phyloP scores from a whole-genome alignment of 2,329 filamentous ascomycete species.

The Teratosphaeria pseudoeucalypti region DNA sequence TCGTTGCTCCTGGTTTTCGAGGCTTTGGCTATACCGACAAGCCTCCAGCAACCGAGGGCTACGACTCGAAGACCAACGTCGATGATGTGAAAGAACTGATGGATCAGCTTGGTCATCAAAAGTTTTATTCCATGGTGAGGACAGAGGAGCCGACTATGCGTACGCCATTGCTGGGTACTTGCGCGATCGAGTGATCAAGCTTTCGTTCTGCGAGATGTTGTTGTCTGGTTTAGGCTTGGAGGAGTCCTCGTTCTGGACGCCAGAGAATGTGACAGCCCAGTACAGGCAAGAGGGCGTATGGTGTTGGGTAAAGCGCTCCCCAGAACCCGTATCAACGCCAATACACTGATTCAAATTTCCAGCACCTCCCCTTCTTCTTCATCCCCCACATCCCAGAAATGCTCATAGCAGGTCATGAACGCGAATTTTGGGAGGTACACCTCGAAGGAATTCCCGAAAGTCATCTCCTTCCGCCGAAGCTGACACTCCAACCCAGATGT shows the following conservation, averaged over 20 bases:
- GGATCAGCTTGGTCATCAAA: constrained; percentile 24
- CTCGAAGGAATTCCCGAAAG: neutral
- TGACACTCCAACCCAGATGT: constrained; percentile 14
- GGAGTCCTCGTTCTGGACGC: constrained; percentile 23
- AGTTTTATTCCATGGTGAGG: constrained; percentile 28
- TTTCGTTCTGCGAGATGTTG: constrained; percentile 27
- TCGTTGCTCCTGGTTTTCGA: constrained; percentile 28
- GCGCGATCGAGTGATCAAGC: constrained; percentile 22
- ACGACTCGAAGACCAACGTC: constrained; percentile 28
- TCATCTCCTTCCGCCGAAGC: neutral
- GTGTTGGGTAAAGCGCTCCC: constrained; percentile 19
- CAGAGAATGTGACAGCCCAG: constrained; percentile 23
- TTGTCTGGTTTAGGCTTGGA: constrained; percentile 23
- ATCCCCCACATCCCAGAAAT: constrained; percentile 31
- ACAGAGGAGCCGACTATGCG: constrained; percentile 27
- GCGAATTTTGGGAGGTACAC: constrained; percentile 26
- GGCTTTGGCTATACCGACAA: constrained; percentile 33
- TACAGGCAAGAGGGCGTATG: constrained; percentile 25
- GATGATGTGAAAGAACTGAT: constrained; percentile 27
- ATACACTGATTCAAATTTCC: neutral
- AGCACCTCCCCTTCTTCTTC: constrained; percentile 27
- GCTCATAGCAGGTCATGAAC: constrained; percentile 19
- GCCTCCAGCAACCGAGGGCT: constrained; percentile 28
- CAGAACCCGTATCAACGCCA: neutral
- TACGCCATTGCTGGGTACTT: constrained; percentile 25